Base-by-base conservation (phyloP, 2,329 filamentous ascomycete genomes). In the Talaromyces sp. region DNA sequence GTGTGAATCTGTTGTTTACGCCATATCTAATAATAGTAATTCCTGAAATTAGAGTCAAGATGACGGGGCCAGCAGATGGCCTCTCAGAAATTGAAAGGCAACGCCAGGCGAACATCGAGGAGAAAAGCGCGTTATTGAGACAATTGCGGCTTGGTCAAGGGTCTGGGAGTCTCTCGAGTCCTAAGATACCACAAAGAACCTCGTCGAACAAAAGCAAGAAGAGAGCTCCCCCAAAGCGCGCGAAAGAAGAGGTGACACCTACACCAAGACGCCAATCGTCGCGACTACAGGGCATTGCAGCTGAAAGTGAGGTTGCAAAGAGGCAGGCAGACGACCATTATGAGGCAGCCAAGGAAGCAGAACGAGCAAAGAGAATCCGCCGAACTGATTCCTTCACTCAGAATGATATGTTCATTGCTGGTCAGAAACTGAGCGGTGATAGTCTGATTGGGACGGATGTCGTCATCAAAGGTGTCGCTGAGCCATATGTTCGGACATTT, bases 401-500 rank as follows among this genome's bases (percentile, higher is more conserved):
- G 2, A 84, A 83, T 14, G 88, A 94, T 64, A 88, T 96, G 54
- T 79, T 89, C 5, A 87, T 96, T 1, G 89, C 89, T 32, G 91
- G 92, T 0, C 86, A 88, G 67, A 87, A 87, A 82, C 82, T 88
- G 42, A 81, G 79, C 22, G 86, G 83, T 10, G 78, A 86, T 14
- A 86, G 86, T 17, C 86, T 91, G 45, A 72, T 91, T 30, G 73
- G 74, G 3, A 80, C 81, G 1, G 82, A 83, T 54, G 78, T 92
- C 2, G 75, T 87, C 1, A 72, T 70, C 20, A 82, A 82, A 66
- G 90, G 82, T 2, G 81, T 83, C 17, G 90, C 91, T 0, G 86
- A 89, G 59, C 91, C 91, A 0, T 90, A 93, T 43, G 82, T 91
- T 49, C 80, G 91, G 17, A 97, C 93, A 0, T 97, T 97, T 66